Conservation (phyloP, 1,284 basidiomycete species). For the Porogramme epimiltina region DNA sequence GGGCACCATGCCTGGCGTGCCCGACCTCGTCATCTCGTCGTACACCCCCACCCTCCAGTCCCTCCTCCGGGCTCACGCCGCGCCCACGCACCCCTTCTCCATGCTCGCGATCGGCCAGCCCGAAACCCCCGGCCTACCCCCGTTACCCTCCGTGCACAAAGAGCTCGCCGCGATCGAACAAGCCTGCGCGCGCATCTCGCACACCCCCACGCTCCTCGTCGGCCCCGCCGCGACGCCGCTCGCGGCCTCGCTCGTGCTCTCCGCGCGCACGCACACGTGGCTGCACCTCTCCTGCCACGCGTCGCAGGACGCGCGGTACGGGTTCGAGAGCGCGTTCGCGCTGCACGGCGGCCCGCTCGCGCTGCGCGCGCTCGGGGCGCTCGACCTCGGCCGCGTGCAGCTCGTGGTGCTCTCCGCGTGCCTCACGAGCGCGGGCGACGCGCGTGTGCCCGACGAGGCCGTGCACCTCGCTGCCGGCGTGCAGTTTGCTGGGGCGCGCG, state of each 20-base stretch:
- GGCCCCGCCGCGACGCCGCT: background rate
- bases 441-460: constrained; percentile 21
- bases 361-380: constrained; percentile 14
- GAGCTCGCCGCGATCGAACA: constrained; percentile 1
- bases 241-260: constrained; percentile 7
- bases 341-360: constrained; percentile 15
- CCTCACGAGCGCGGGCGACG: constrained; percentile 26
- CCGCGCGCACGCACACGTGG: constrained; percentile 14
- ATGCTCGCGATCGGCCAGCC: constrained; percentile 2
- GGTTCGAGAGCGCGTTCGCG: constrained; percentile 16
- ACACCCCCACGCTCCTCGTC: constrained; percentile 1
- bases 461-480: constrained; percentile 29
- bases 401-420: constrained; percentile 31
- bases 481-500: constrained; percentile 26
- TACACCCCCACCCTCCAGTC: constrained; percentile 26
- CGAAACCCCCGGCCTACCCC: no score
- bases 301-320: no score
- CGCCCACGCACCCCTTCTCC: background rate
- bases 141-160: constrained; percentile 3
- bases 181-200: constrained; percentile 1
- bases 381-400: constrained; percentile 16
- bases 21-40: constrained; percentile 26
- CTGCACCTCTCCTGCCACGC: constrained; percentile 26
- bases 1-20: background rate
- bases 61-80: constrained; percentile 3